Evolutionary conservation across 139 green algal genomes (phyloP).

Genomic region (Ettlia oleoabundans): DNA sequence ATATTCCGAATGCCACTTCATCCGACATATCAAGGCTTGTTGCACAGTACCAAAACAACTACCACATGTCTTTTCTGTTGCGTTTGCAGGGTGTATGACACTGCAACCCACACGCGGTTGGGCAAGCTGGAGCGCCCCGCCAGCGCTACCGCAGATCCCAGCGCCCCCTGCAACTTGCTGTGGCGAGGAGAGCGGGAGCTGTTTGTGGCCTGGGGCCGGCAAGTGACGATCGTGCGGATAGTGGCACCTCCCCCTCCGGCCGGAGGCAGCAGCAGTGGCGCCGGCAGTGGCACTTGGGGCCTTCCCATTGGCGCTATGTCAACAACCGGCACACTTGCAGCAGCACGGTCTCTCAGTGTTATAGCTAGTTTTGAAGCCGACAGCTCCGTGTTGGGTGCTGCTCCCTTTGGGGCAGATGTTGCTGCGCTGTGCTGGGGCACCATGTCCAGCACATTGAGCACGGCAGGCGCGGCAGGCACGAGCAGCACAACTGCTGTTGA

Average conservation of each 20-base stretch:
- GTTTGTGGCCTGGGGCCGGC: conserved; percentile 77
- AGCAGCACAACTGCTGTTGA: not conserved
- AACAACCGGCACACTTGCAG: too few relatives aligned
- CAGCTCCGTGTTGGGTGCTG: conserved; percentile 55
- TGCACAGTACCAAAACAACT: too few relatives aligned
- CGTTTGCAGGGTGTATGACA: conserved; percentile 80
- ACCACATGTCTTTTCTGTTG: not conserved
- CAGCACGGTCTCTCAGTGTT: conserved; percentile 50
- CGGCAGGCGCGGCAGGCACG: not conserved
- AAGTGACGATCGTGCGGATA: conserved; percentile 66
- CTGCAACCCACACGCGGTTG: conserved; percentile 49
- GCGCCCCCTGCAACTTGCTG: conserved; percentile 50
- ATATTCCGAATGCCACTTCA: too few relatives aligned
- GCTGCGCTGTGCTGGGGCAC: conserved; percentile 61
- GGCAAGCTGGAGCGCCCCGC: conserved; percentile 41
- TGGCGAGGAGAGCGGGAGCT: conserved; percentile 73
- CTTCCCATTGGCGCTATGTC: not conserved
- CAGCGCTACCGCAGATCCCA: not conserved
- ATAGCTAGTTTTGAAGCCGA: conserved; percentile 47
- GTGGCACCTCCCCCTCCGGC: conserved; percentile 1
- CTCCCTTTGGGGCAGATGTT: conserved; percentile 77
- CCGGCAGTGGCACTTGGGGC: too few relatives aligned
- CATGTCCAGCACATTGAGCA: not conserved
- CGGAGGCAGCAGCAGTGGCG: not conserved
- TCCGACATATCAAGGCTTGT: too few relatives aligned